These are phyloP conservation scores for Grigorovia jiainica DNA, from an alignment of 805 yeast species.

Conservation along the genomic window DNA sequence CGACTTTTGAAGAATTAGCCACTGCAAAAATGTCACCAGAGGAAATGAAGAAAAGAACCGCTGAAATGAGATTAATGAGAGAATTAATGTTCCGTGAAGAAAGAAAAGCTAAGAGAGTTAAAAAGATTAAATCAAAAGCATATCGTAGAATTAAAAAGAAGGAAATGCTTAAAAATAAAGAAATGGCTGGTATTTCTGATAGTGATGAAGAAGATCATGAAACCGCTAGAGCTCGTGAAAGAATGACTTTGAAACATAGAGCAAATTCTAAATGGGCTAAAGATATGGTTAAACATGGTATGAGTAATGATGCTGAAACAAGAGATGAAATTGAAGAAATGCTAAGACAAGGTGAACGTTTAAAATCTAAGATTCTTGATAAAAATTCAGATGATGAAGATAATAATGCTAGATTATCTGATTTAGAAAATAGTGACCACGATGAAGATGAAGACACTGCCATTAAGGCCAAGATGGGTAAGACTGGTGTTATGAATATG, in stretches of 20 bases:
- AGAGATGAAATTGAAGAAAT: constrained; percentile 90
- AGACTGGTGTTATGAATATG: constrained; percentile 86
- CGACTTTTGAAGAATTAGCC: constrained; percentile 81
- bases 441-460: constrained; percentile 28
- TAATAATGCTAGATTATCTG: constrained; percentile 36
- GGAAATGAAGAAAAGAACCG: constrained; percentile 66
- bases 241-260: constrained; percentile 88
- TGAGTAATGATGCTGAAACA: constrained; percentile 75
- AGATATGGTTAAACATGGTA: constrained; percentile 79
- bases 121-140: constrained; percentile 89
- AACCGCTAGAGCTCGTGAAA: constrained; percentile 72
- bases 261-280: constrained; percentile 86
- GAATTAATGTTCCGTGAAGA: constrained; percentile 96
- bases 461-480: constrained; percentile 45
- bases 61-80: constrained; percentile 82
- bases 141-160: constrained; percentile 80
- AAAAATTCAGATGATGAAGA: constrained; percentile 42
- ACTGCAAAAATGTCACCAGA: constrained; percentile 72
- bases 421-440: constrained; percentile 40
- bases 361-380: constrained; percentile 66
- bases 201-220: constrained; percentile 57
- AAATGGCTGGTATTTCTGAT: constrained; percentile 42
- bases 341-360: constrained; percentile 76
- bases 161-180: constrained; percentile 63
- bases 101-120: constrained; percentile 78